These are phyloP conservation scores for Aspergillus cejpii DNA, from an alignment of 2,329 filamentous ascomycete species.

Conservation along the genomic window DNA sequence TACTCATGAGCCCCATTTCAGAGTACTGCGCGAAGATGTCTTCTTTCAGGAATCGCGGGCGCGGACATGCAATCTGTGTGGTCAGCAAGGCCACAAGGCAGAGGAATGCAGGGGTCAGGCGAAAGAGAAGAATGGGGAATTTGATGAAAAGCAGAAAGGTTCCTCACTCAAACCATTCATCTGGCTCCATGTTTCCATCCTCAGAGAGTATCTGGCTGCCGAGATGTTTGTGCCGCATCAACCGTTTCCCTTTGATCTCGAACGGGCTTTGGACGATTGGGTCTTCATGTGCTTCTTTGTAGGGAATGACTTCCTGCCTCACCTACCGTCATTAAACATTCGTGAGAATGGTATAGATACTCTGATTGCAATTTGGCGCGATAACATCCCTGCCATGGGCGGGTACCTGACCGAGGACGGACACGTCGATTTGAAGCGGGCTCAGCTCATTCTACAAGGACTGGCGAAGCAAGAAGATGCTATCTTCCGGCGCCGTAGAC, in stretches of 20 bases:
- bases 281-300: slow-evolving; percentile 99
- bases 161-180: slow-evolving; percentile 83
- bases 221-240: slow-evolving; percentile 79
- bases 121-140: slow-evolving; percentile 71
- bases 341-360: slow-evolving; percentile 96
- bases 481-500: slow-evolving; percentile 83
- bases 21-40: slow-evolving; percentile 92
- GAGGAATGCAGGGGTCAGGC: slow-evolving; percentile 73
- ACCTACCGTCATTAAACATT: slow-evolving; percentile 95
- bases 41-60: slow-evolving; percentile 83
- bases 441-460: slow-evolving; percentile 80
- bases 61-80: slow-evolving; percentile 78
- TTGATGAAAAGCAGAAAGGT: slow-evolving; percentile 70
- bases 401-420: slow-evolving; percentile 96
- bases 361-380: slow-evolving; percentile 92
- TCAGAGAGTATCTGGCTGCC: slow-evolving; percentile 86
- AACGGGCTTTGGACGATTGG: slow-evolving; percentile 94
- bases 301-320: slow-evolving; percentile 95
- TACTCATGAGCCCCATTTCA: slow-evolving; percentile 95
- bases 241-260: slow-evolving; percentile 84
- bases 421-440: slow-evolving; percentile 75
- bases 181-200: slow-evolving; percentile 87
- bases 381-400: slow-evolving; percentile 84
- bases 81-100: slow-evolving; percentile 85
- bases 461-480: slow-evolving; percentile 87